These are phyloP conservation scores for Phytophthora citricola DNA, from an alignment of 352 stramenopile species.

Conservation along the genomic window DNA sequence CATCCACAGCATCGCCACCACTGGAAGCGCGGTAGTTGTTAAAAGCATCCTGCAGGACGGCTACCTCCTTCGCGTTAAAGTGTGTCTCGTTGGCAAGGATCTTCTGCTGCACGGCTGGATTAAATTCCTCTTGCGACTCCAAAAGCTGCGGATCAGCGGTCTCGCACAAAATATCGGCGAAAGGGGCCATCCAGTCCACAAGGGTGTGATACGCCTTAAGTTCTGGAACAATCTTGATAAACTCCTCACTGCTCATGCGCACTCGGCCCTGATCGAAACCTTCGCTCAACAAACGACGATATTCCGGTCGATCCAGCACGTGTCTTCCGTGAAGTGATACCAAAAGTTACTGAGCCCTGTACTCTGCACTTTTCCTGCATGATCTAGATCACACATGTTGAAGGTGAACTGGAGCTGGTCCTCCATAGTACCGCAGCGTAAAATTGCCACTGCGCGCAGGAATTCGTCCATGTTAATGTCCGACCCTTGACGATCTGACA, in stretches of 20 bases:
- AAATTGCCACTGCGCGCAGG: slow-evolving; percentile 77
- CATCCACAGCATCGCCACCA: slow-evolving; percentile 73
- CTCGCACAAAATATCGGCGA: slow-evolving; percentile 88
- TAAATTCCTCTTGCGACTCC: slow-evolving; percentile 90
- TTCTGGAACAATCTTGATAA: slow-evolving; percentile 66
- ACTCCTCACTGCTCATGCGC: slow-evolving; percentile 77
- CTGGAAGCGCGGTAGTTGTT: slow-evolving; percentile 80
- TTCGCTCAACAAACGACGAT: slow-evolving; percentile 78
- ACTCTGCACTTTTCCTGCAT: slow-evolving; percentile 86
- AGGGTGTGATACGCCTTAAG: slow-evolving; percentile 65
- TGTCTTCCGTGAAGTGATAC: slow-evolving; percentile 82
- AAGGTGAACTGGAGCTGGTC: slow-evolving; percentile 86
- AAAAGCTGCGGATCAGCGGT: slow-evolving; percentile 78
- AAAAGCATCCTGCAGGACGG: slow-evolving; percentile 84
- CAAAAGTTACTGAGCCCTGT: slow-evolving; percentile 88
- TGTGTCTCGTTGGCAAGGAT: slow-evolving; percentile 86
- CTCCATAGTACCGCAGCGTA: slow-evolving; percentile 73
- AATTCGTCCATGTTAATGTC: slow-evolving; percentile 93
- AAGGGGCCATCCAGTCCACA: slow-evolving; percentile 85
- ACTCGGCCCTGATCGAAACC: slow-evolving; percentile 84
- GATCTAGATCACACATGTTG: slow-evolving; percentile 90
- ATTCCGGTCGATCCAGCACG: slow-evolving; percentile 77
- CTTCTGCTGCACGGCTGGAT: slow-evolving; percentile 88
- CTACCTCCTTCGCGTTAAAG: slow-evolving; percentile 82
- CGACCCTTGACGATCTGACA: slow-evolving; percentile 81